Evolutionary conservation across 169 alveolate genomes (phyloP).

Genomic region (Besnoitia besnoiti): DNA sequence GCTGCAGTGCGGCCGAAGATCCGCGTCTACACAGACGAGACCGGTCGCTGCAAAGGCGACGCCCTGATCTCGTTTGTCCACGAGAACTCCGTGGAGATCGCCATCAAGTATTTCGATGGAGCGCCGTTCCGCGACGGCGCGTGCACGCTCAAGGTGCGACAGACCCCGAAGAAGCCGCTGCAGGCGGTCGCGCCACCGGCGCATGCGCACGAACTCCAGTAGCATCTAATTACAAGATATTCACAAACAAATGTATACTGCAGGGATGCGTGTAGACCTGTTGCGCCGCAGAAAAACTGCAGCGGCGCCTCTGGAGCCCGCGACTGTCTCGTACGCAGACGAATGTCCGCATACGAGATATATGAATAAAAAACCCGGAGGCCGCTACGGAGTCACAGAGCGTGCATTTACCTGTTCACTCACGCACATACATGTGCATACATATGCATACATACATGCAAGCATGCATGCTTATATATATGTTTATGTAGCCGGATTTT

Average conservation of each 20-base stretch:
- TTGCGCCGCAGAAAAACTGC: neutral
- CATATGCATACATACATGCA: too few relatives aligned
- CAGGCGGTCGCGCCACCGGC: too few relatives aligned
- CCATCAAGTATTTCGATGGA: constrained; percentile 82
- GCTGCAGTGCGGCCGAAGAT: constrained; percentile 77
- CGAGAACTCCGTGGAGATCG: constrained; percentile 82
- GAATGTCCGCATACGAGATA: too few relatives aligned
- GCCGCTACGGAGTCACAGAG: too few relatives aligned
- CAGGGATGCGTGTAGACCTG: neutral
- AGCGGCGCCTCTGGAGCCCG: too few relatives aligned
- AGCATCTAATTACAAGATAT: neutral
- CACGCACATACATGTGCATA: too few relatives aligned
- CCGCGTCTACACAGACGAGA: constrained; percentile 79
- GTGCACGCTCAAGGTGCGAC: neutral
- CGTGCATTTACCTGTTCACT: too few relatives aligned
- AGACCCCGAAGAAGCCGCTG: neutral
- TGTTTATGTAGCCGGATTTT: too few relatives aligned
- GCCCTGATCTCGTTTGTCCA: constrained; percentile 85
- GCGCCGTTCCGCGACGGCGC: constrained; percentile 71
- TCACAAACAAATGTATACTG: neutral
- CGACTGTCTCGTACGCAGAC: too few relatives aligned
- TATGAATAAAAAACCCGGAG: too few relatives aligned
- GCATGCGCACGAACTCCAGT: neutral
- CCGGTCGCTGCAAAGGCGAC: constrained; percentile 81
- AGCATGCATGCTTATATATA: too few relatives aligned